Evolutionary conservation across 148 eudicot species (phyloP), one percentile per base, ranked within the genome.

Genomic region (Cornus florida): DNA sequence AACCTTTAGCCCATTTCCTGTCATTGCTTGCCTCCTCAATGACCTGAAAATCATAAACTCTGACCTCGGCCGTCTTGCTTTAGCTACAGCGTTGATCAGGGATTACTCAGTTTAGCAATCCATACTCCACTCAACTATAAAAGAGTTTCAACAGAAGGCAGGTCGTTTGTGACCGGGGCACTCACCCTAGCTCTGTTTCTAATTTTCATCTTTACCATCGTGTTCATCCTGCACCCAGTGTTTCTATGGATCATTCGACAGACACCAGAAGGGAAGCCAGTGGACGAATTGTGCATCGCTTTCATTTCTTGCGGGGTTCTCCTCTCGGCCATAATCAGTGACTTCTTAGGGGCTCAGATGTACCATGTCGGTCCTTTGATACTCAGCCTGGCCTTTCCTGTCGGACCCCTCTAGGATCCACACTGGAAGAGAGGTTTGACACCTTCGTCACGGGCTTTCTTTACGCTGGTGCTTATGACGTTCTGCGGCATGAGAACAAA

Each of bases 31-130:
- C 31, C 74, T 85, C 64, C 88, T 85, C 48, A 43, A 69, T 7
- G 88, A 85, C 71, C 83, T 85, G 20, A 82, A 85, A 64, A 85
- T 85, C 68, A 79, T 79, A 75, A 85, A 85, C 68, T 57, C 88
- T 5, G 85, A 85, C 81, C 85, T 85, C 7, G 88, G 88, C 10
- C 80, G 85, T 5, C 78, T 85, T 19, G 80, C 88, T 12, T 23
- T 85, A 75, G 83, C 87, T 4, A 57, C 81, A 0, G 41, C 83
- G 4, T 68, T 85, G 68, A 79, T 85, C 11, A 80, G 81, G 48
- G 87, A 85, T 48, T 85, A 3, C 9, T 72, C 16, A 75, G 68
- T 71, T 67, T 71, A 22, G 1, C 35, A 33, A 1, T 33, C 35
- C 35, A 33, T 33, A 33, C 35, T 33, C 35, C 35, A 33, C 35